phyloP scores from a whole-genome alignment of 257 asterid species.

The Lavandula angustifolia region DNA sequence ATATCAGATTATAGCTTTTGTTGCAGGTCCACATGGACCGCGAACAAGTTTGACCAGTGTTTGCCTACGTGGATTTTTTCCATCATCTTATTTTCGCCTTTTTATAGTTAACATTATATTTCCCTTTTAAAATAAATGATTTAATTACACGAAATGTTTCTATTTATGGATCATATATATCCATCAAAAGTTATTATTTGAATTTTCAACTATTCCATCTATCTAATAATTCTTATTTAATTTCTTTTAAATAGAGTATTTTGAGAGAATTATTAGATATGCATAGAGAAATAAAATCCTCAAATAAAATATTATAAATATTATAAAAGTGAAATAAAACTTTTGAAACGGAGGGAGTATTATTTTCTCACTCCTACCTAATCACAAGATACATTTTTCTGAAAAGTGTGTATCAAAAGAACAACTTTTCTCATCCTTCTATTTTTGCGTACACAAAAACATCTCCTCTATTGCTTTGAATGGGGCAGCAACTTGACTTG shows the following conservation, averaged over 20 bases:
- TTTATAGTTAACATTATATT: not conserved
- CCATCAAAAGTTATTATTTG: no score
- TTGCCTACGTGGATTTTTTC: conserved; percentile 12
- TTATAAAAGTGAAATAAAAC: no score
- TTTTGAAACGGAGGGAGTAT: no score
- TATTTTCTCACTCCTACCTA: no score
- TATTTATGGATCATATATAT: not conserved
- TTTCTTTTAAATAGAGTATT: no score
- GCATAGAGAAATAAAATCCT: no score
- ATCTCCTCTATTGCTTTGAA: not conserved
- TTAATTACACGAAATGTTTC: not conserved
- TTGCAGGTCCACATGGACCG: conserved; percentile 23
- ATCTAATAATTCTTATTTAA: no score
- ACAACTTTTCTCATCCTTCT: not conserved
- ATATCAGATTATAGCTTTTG: conserved; percentile 19
- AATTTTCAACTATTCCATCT: no score
- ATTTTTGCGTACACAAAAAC: not conserved
- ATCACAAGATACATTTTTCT: no score
- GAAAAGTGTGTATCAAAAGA: no score
- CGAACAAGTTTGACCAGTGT: not conserved
- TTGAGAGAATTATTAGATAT: no score
- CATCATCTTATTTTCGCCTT: not conserved
- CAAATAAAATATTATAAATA: no score
- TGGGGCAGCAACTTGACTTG: not conserved
- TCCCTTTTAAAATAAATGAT: not conserved